A percentile compares a stretch with the other conserved stretches of the same genome.
Evolutionary conservation across 2,329 filamentous ascomycete species (phyloP).

Genomic region (Clonostachys rhizophaga): DNA sequence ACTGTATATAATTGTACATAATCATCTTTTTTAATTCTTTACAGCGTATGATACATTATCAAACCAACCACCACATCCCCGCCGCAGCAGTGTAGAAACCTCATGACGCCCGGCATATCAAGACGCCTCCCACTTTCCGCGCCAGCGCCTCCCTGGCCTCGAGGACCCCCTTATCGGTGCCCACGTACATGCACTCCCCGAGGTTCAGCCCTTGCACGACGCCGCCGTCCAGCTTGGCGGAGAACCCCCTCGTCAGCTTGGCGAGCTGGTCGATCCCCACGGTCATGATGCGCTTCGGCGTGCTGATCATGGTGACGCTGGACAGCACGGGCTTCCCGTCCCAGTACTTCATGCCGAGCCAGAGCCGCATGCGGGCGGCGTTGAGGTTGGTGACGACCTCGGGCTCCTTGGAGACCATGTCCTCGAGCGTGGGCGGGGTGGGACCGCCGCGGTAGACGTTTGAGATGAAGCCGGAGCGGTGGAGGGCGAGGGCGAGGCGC

Average conservation of each 20-base stretch:
- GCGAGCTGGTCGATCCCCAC: conserved; percentile 59
- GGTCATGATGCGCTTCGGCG: conserved; percentile 68
- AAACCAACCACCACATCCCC: too few relatives aligned
- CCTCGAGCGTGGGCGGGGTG: conserved; percentile 41
- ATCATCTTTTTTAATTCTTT: too few relatives aligned
- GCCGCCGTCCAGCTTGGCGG: conserved; percentile 51
- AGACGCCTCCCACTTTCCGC: conserved; percentile 73
- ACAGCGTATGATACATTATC: too few relatives aligned
- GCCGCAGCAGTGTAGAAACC: not conserved
- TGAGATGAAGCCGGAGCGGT: conserved; percentile 77
- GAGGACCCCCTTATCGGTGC: conserved; percentile 71
- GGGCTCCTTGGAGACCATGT: conserved; percentile 39
- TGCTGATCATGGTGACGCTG: conserved; percentile 63
- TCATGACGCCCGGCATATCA: conserved; percentile 66
- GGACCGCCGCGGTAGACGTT: conserved; percentile 67
- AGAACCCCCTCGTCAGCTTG: conserved; percentile 63
- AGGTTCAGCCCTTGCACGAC: conserved; percentile 70
- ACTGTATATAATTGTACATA: too few relatives aligned
- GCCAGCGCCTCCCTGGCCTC: conserved; percentile 80
- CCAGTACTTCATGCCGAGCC: conserved; percentile 90
- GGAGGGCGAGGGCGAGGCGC: conserved; percentile 68
- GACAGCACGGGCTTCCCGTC: conserved; percentile 74
- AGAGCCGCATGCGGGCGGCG: conserved; percentile 70
- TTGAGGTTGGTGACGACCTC: conserved; percentile 64
- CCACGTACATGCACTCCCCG: conserved; percentile 79